Conservation (phyloP, 2,329 filamentous ascomycete genomes). For the Colletotrichum liaoningense region DNA sequence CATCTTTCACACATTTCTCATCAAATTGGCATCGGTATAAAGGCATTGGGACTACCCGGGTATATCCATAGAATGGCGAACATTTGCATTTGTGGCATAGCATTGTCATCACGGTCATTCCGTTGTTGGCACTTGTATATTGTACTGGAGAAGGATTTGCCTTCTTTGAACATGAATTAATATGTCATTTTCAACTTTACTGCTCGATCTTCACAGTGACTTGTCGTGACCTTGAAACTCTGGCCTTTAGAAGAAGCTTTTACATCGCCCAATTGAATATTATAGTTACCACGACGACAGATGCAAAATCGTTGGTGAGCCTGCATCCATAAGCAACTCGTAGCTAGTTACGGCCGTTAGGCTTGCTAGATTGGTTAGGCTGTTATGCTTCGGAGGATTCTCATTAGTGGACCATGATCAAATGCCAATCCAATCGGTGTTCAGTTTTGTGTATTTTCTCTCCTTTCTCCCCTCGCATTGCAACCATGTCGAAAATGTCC, state of each 20-base stretch:
- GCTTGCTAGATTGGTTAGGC: background rate
- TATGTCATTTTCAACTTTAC: background rate
- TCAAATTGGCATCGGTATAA: background rate
- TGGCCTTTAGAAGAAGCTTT: too few species aligned
- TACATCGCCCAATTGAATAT: accelerated
- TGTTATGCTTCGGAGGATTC: background rate
- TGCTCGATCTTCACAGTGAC: background rate
- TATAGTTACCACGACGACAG: too few species aligned
- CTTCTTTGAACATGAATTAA: conserved; percentile 13
- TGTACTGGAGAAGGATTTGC: background rate
- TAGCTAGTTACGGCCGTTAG: background rate
- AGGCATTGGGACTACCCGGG: conserved; percentile 1
- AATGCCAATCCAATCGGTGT: background rate
- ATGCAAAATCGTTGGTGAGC: too few species aligned
- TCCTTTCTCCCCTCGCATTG: background rate
- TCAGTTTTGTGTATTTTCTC: background rate
- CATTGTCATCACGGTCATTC: background rate
- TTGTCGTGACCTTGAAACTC: accelerated
- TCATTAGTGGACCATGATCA: background rate
- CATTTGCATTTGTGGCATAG: background rate
- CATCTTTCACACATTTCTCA: background rate
- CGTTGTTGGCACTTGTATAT: background rate
- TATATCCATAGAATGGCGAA: conserved; percentile 25
- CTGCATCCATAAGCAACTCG: background rate
- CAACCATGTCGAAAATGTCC: background rate